Base-by-base conservation (phyloP, 139 green algal species). In the Coccomyxa sp. region DNA sequence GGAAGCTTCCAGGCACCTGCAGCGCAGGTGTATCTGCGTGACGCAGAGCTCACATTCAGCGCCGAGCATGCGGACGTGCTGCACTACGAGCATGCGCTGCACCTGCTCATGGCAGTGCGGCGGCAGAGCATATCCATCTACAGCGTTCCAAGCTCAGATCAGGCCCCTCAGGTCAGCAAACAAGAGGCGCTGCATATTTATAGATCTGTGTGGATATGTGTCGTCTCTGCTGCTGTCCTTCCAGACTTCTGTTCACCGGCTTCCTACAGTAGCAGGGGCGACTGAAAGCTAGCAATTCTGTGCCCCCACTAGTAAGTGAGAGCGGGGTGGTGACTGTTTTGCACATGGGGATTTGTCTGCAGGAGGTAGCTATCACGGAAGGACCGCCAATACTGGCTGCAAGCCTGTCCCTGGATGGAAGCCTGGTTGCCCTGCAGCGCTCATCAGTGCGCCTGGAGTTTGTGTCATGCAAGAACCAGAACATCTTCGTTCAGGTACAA, bases 41-140 rank as follows among this genome's bases (percentile, higher is more conserved):
- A 33, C 22, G 35, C 0, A 16, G 39, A 34, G 33, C 18, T 72
- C 14, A 31, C 16, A 7, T 44, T 55, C 34, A 34, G 36, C 5
- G 64, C 64, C 44, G 29, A 22, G 8, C n/a, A 34, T 50, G 44
- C 18, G 1, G 36, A 86, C 24, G 70, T 78, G 36, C 79, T 91
- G 39, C 74, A 64, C 3, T 91, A 90, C 74, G 89, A 93, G 77
- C 87, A 93, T 54, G 83, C 79, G 9, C 84, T 78, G 1, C 64
- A 64, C 68, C 79, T 84, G 70, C 80, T 93, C 75, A 70, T 91
- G 55, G 86, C 86, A 3, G 78, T 87, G 34, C 89, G 88, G 55
- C 77, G 80, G 0, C 34, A 54, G 7, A 64, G 78, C 37, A 76
- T 83, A 39, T 80, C 83, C 75, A 70, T 75, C 3, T 84, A 86